These are phyloP conservation scores for Sporothrix humicola DNA, from an alignment of 2,329 filamentous ascomycete species.

Conservation along the genomic window DNA sequence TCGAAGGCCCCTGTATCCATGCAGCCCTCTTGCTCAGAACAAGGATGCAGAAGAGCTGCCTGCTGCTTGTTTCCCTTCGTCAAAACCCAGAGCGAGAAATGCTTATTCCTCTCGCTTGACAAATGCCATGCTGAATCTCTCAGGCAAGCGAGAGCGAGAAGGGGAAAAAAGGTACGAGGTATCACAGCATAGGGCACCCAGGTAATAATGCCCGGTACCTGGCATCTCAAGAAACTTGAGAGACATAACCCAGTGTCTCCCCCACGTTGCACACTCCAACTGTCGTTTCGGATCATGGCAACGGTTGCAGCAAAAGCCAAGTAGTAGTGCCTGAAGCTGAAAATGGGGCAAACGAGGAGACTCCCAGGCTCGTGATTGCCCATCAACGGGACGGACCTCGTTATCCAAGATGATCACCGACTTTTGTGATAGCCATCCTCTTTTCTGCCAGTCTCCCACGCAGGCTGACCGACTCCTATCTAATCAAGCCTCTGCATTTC, in stretches of 20 bases:
- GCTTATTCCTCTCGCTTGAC: background rate
- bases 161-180: background rate
- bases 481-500: background rate
- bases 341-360: too few species aligned
- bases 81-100: background rate
- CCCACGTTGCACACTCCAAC: too few species aligned
- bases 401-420: background rate
- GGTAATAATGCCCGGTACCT: background rate
- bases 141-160: background rate
- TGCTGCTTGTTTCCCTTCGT: background rate
- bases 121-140: conserved; percentile 5
- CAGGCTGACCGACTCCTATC: background rate
- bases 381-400: background rate
- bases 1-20: background rate
- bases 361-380: background rate
- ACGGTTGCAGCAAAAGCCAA: too few species aligned
- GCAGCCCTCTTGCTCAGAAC: background rate
- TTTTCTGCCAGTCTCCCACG: background rate
- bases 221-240: too few species aligned
- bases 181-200: background rate
- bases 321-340: too few species aligned
- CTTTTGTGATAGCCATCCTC: background rate
- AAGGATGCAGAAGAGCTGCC: background rate
- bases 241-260: too few species aligned
- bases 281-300: too few species aligned